phyloP scores from a whole-genome alignment of 345 rosid genomes.

The Eutrema yunnanense region DNA sequence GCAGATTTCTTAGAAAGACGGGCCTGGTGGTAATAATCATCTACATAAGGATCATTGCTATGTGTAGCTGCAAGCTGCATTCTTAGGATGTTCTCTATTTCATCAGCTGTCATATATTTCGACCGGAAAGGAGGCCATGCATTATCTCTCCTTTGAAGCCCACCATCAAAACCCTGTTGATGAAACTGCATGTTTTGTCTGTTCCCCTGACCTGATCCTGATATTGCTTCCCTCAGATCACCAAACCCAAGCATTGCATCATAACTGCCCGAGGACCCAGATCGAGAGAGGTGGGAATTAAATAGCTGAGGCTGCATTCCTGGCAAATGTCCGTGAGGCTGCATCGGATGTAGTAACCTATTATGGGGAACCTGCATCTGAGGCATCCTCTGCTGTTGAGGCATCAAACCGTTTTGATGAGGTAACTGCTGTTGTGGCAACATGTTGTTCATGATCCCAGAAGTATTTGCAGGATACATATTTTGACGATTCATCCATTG shows the following conservation, averaged over 20 bases:
- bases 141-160: conserved; percentile 35
- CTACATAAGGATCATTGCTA: conserved; percentile 88
- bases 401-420: conserved; percentile 69
- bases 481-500: conserved; percentile 60
- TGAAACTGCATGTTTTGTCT: conserved; percentile 52
- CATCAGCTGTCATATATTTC: conserved; percentile 73
- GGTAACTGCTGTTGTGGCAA: conserved; percentile 50
- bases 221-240: conserved; percentile 64
- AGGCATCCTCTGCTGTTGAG: conserved; percentile 26
- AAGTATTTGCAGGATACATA: conserved; percentile 56
- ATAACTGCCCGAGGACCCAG: conserved; percentile 49
- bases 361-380: conserved; percentile 57
- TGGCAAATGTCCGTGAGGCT: conserved; percentile 52
- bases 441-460: conserved; percentile 45
- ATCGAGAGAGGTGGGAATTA: conserved; percentile 56
- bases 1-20: conserved; percentile 71
- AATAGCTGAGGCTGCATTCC: conserved; percentile 58
- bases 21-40: conserved; percentile 94
- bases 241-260: conserved; percentile 53
- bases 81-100: conserved; percentile 73
- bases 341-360: conserved; percentile 52
- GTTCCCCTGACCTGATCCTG: conserved; percentile 50
- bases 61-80: conserved; percentile 93
- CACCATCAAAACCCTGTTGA: conserved; percentile 50
- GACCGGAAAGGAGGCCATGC: conserved; percentile 74